Evolutionary conservation across 179 eudicot genomes (phyloP).

Genomic region (Spinacia oleracea): DNA sequence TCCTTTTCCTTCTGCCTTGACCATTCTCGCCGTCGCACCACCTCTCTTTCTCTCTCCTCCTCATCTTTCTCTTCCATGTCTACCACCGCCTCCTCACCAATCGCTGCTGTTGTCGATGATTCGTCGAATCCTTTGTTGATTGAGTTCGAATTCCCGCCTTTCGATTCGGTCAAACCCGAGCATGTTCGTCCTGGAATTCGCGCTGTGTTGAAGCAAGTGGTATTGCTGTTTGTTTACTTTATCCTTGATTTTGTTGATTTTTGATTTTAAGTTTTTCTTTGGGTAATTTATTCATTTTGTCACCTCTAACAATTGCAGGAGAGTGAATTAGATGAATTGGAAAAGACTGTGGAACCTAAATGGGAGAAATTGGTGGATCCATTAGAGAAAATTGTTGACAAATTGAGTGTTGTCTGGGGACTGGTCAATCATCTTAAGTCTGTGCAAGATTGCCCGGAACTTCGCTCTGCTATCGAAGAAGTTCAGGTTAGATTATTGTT

Average conservation of each 20-base stretch:
- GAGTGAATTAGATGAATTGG: conserved; percentile 69
- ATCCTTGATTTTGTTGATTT: neutral
- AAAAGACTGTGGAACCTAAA: conserved; percentile 75
- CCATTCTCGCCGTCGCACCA: conserved; percentile 4
- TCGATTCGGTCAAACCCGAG: conserved; percentile 56
- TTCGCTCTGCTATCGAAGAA: conserved; percentile 95
- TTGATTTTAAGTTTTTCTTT: neutral
- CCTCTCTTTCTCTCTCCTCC: conserved; percentile 20
- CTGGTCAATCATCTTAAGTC: conserved; percentile 91
- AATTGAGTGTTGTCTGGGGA: conserved; percentile 80
- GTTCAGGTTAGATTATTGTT: conserved; percentile 57
- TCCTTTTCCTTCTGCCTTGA: conserved; percentile 61
- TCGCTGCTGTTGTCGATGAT: conserved; percentile 23
- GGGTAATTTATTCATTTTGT: neutral
- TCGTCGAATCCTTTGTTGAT: conserved; percentile 55
- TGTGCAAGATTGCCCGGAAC: conserved; percentile 78
- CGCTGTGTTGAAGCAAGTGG: conserved; percentile 58
- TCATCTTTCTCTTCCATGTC: conserved; percentile 27
- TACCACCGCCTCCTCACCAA: conserved; percentile 1
- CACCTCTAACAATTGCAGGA: conserved; percentile 44
- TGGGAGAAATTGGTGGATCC: conserved; percentile 96
- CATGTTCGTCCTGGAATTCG: conserved; percentile 94
- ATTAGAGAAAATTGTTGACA: conserved; percentile 76
- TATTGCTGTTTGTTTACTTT: conserved; percentile 10
- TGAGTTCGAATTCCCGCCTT: conserved; percentile 83